phyloP scores from a whole-genome alignment of 2,329 filamentous ascomycete genomes.

The Myotisia sp. region DNA sequence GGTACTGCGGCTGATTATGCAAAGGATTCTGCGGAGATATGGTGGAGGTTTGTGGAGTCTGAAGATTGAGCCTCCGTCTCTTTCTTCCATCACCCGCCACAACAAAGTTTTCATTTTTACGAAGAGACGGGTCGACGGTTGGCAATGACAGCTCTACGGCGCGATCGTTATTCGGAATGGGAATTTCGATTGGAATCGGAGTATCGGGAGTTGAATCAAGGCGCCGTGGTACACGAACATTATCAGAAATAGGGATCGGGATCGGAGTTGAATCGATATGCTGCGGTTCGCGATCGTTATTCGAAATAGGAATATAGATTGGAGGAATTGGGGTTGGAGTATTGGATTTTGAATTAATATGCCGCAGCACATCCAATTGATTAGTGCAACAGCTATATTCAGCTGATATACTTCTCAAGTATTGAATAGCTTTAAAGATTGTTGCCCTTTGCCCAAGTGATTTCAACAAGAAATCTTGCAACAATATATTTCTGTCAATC shows the following conservation, averaged over 20 bases:
- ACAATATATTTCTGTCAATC: conserved; percentile 35
- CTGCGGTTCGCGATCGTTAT: too few species aligned
- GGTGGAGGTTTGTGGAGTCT: background rate
- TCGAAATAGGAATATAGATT: too few species aligned
- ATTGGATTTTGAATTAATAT: too few species aligned
- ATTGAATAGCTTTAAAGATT: conserved; percentile 43
- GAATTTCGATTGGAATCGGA: too few species aligned
- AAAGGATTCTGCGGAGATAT: background rate
- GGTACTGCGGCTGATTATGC: conserved; percentile 1
- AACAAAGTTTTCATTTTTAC: conserved; percentile 15
- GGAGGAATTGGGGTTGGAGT: too few species aligned
- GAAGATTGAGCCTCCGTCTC: conserved; percentile 18
- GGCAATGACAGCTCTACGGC: too few species aligned
- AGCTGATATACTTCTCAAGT: conserved; percentile 40
- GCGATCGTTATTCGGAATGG: too few species aligned
- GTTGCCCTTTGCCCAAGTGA: conserved; percentile 44
- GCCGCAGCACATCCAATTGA: too few species aligned
- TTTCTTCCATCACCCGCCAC: conserved; percentile 19
- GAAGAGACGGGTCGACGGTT: too few species aligned
- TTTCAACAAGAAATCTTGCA: conserved; percentile 44
- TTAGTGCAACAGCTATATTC: conserved; percentile 29
- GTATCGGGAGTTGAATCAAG: background rate
- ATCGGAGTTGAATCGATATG: too few species aligned
- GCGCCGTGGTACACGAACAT: too few species aligned
- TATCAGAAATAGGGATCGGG: too few species aligned